Evolutionary conservation across 2,329 filamentous ascomycete genomes (phyloP).

Genomic region (Diaporthe australafricana): DNA sequence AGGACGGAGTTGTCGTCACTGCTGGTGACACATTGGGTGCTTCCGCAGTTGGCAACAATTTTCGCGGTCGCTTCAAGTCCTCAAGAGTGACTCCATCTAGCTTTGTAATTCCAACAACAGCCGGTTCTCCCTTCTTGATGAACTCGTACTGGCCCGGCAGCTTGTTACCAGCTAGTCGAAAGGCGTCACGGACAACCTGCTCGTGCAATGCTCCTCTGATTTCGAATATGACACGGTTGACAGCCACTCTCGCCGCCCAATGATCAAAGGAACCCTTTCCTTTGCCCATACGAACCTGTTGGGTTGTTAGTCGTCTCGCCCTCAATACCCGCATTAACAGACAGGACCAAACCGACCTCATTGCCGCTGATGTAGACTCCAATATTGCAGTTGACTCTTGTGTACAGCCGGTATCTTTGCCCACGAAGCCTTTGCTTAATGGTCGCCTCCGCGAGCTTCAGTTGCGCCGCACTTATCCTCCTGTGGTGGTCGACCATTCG

Average conservation of each 20-base stretch:
- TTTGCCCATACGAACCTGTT: slow-evolving; percentile 94
- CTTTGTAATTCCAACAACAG: slow-evolving; percentile 93
- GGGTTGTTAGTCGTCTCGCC: slow-evolving; percentile 12
- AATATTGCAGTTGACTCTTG: slow-evolving; percentile 89
- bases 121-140: slow-evolving; percentile 89
- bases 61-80: slow-evolving; percentile 83
- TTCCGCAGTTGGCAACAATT: slow-evolving; percentile 65
- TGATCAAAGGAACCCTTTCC: slow-evolving; percentile 98
- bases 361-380: slow-evolving; percentile 97
- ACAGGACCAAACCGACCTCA: slow-evolving; percentile 67
- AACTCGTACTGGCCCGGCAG: slow-evolving; percentile 93
- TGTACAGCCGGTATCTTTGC: slow-evolving; percentile 92
- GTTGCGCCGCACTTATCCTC: slow-evolving; percentile 84
- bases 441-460: slow-evolving; percentile 93
- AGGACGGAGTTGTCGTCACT: slow-evolving; percentile 46
- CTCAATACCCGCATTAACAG: background rate
- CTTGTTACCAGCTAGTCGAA: slow-evolving; percentile 94
- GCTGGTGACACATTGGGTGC: slow-evolving; percentile 48
- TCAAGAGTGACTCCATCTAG: slow-evolving; percentile 86
- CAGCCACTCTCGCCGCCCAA: slow-evolving; percentile 90
- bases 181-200: slow-evolving; percentile 92
- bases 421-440: slow-evolving; percentile 91
- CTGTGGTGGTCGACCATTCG: slow-evolving; percentile 95
- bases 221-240: slow-evolving; percentile 94
- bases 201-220: slow-evolving; percentile 93